Conservation (phyloP, 441 rosid genomes). For the Isatis lusitanica region DNA sequence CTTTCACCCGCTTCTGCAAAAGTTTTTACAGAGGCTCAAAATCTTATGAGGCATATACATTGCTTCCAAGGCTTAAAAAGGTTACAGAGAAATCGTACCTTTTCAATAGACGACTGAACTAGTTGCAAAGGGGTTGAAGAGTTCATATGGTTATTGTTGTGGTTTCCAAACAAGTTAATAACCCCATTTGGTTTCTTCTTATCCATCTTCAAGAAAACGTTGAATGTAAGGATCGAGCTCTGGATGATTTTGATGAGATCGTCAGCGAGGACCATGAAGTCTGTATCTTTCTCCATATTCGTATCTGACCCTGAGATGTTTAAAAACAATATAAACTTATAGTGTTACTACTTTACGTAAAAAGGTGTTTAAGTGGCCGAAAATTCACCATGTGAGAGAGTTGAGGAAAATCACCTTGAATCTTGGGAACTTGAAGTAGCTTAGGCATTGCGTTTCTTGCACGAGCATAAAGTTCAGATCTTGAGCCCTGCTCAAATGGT, state of each 20-base stretch:
- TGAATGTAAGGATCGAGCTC: conserved; percentile 65
- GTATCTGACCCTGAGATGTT: conserved; percentile 54
- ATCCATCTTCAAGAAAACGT: conserved; percentile 77
- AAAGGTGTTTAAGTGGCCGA: background rate
- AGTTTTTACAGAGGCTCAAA: background rate
- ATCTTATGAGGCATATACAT: conserved; percentile 7
- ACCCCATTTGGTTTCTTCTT: conserved; percentile 58
- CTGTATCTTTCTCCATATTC: conserved; percentile 59
- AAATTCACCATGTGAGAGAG: conserved; percentile 5
- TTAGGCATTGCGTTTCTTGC: conserved; percentile 72
- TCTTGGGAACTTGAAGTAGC: conserved; percentile 88
- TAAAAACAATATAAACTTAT: conserved; percentile 12
- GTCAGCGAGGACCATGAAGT: conserved; percentile 53
- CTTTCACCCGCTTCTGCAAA: conserved; percentile 66
- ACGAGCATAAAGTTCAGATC: conserved; percentile 77
- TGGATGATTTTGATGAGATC: conserved; percentile 72
- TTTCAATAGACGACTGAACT: conserved; percentile 71
- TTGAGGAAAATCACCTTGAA: conserved; percentile 52
- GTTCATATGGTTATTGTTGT: conserved; percentile 42
- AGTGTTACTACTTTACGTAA: conserved; percentile 11
- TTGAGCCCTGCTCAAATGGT: conserved; percentile 79
- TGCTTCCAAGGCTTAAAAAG: background rate
- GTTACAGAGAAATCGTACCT: conserved; percentile 42
- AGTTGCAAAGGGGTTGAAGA: conserved; percentile 74
- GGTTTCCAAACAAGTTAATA: conserved; percentile 68